phyloP scores from a whole-genome alignment of 2,329 filamentous ascomycete species.

The Ophiocordyceps camponoti-leonardi region DNA sequence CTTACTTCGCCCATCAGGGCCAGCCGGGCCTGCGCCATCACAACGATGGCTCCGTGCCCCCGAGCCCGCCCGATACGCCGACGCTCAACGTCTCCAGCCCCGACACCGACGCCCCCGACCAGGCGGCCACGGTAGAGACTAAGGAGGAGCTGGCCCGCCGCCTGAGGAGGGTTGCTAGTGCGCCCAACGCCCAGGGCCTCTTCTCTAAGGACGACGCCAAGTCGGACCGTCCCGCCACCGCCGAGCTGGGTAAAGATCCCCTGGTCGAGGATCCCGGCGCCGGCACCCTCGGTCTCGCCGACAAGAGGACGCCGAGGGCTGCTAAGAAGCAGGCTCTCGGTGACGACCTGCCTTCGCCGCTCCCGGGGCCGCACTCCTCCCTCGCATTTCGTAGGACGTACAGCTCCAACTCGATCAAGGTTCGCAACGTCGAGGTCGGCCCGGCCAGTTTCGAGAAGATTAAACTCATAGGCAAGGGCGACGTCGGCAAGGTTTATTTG shows the following conservation, averaged over 20 bases:
- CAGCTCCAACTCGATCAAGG: slow-evolving; percentile 98
- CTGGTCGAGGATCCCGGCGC: slow-evolving; percentile 33
- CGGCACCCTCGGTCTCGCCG: slow-evolving; percentile 20
- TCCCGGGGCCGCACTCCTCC: slow-evolving; percentile 49
- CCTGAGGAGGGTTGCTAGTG: slow-evolving; percentile 82
- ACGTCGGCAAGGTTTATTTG: slow-evolving; percentile 95
- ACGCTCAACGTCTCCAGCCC: slow-evolving; percentile 56
- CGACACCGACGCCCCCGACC: slow-evolving; percentile 38
- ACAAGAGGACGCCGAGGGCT: slow-evolving; percentile 10
- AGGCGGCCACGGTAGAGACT: slow-evolving; percentile 56
- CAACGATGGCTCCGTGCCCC: slow-evolving; percentile 83
- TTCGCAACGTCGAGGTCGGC: slow-evolving; percentile 89
- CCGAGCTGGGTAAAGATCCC: slow-evolving; percentile 73
- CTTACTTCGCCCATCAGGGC: slow-evolving; percentile 94
- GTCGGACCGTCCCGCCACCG: slow-evolving; percentile 57
- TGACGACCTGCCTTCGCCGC: slow-evolving; percentile 30
- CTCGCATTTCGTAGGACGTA: slow-evolving; percentile 85
- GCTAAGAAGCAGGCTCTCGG: slow-evolving; percentile 23
- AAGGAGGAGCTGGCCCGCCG: slow-evolving; percentile 93
- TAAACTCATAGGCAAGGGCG: slow-evolving; percentile 96
- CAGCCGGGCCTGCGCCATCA: slow-evolving; percentile 85
- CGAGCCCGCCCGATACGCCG: slow-evolving; percentile 82
- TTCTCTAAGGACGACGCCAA: slow-evolving; percentile 36
- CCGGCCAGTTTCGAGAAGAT: slow-evolving; percentile 98
- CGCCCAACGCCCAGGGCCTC: slow-evolving; percentile 88